Base-by-base conservation (phyloP, 2,329 filamentous ascomycete species). In the Zalaria sp. region DNA sequence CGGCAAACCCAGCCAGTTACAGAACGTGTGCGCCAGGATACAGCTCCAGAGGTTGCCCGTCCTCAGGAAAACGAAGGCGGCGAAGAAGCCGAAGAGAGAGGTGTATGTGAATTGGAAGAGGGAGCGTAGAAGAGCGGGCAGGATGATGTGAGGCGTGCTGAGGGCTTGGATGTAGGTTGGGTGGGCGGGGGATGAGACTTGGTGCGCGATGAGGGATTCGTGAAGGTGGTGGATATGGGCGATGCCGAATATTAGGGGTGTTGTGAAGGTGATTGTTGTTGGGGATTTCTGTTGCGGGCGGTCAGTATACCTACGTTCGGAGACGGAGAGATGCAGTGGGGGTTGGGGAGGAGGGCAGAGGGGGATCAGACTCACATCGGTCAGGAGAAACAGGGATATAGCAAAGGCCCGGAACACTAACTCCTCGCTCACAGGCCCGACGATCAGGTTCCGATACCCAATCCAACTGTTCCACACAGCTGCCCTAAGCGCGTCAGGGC, bases 181-280 rank as follows among this genome's bases (percentile, higher is more conserved):
- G 8, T 79, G 55, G 2, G 81, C 77, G 2, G 81, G 77, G 18
- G 18, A 18, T 18, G 18, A 18, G 47, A 76, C 69, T 5, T 85
- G 84, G 52, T 93, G 77, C 1, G 82, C 84, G 43, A 93, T 69
- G 43, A 82, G 75, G 62, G 93, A 94, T 64, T 96, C 91, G 66
- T 94, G 93, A 59, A 93, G 86, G 64, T 98, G 91, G 63, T 98
- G 89, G 38, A 93, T 63, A 63, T 98, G 91, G 5, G 91, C 88
- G 36, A 94, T 77, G 40, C 89, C 89, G 57, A 96, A 96, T 59
- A 94, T 81, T 7, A 95, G 66, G 5, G 89, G 89, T 1, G 85
- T 84, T 7, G 85, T 65, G 63, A 93, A 86, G 54, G 93, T 75
- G 49, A 84, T 86, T 3, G 53, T 58, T 3, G 56, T 57, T 3